These are phyloP conservation scores for Neotropicomus parvogracilis DNA, from an alignment of 1,284 basidiomycete genomes.

Conservation along the genomic window DNA sequence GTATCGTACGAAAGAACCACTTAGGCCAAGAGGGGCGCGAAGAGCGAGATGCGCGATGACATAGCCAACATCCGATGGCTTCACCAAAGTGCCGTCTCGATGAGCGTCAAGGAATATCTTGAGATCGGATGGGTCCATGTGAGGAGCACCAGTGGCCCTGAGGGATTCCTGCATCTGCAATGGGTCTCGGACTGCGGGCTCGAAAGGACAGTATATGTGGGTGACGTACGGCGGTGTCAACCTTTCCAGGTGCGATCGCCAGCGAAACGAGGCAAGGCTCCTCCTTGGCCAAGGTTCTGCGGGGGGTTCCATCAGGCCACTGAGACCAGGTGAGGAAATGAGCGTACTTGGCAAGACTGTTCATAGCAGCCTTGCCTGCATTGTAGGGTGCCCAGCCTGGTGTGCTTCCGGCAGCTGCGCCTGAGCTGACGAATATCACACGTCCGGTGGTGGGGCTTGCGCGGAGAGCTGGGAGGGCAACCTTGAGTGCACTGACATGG, in stretches of 20 bases:
- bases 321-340: constrained; percentile 11
- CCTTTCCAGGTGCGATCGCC: constrained; percentile 81
- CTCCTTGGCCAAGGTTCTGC: constrained; percentile 78
- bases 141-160: constrained; percentile 42
- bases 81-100: constrained; percentile 61
- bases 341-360: constrained; percentile 67
- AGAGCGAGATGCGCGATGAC: constrained; percentile 71
- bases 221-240: constrained; percentile 62
- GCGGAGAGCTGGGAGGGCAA: constrained; percentile 64
- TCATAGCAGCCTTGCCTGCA: constrained; percentile 80
- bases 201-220: neutral
- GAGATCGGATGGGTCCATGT: constrained; percentile 54
- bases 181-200: constrained; percentile 1
- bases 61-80: constrained; percentile 67
- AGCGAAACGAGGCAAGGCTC: constrained; percentile 72
- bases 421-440: constrained; percentile 79
- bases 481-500: constrained; percentile 62
- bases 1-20: constrained; percentile 76
- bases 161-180: constrained; percentile 67
- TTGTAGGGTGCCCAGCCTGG: constrained; percentile 79
- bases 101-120: constrained; percentile 60
- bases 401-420: constrained; percentile 67
- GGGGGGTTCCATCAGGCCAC: constrained; percentile 11
- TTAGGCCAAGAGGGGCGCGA: constrained; percentile 52
- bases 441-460: constrained; percentile 57